Percentiles rank a stretch among this genome's conserved stretches.
Evolutionary conservation across 2,329 filamentous ascomycete genomes (phyloP).

Genomic region (Volutella citrinella): DNA sequence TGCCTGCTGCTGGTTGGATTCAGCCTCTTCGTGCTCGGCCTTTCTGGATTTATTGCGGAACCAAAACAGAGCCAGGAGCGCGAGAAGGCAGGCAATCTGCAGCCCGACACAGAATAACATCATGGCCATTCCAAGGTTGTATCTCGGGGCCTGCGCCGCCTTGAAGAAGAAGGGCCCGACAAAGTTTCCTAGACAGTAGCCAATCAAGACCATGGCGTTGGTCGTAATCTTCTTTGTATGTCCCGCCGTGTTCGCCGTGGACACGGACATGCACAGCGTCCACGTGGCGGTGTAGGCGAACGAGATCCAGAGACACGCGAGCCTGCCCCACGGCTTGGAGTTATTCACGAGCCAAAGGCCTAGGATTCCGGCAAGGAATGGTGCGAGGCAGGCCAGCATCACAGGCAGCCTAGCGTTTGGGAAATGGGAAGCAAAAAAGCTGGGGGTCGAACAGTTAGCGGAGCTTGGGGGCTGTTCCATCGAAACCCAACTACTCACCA

Average conservation of each 20-base stretch:
- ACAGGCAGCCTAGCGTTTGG: constrained; percentile 11
- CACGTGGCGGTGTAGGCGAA: constrained; percentile 25
- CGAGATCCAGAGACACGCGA: constrained; percentile 26
- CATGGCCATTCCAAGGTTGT: constrained; percentile 19
- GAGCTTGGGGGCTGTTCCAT: too few relatives aligned
- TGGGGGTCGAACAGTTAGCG: constrained; percentile 2
- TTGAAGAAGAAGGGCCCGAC: constrained; percentile 39
- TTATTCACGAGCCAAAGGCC: constrained; percentile 13
- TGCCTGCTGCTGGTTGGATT: constrained; percentile 6
- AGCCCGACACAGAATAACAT: constrained; percentile 17
- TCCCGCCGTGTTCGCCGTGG: constrained; percentile 25
- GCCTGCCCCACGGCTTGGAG: constrained; percentile 14
- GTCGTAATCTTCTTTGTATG: constrained; percentile 40
- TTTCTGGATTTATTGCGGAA: constrained; percentile 5
- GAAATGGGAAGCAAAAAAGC: constrained; percentile 12
- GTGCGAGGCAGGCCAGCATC: constrained; percentile 9
- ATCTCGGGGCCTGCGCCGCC: constrained; percentile 29
- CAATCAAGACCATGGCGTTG: constrained; percentile 45
- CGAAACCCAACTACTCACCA: constrained; percentile 10
- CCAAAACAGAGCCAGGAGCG: constrained; percentile 13
- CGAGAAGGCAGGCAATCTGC: constrained; percentile 8
- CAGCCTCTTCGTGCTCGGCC: constrained; percentile 1
- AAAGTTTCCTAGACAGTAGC: constrained; percentile 39
- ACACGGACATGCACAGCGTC: constrained; percentile 23
- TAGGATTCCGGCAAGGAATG: constrained; percentile 11